Evolutionary conservation across 768 basidiomycete species (phyloP).

Genomic region (Flagelloscypha sp.): DNA sequence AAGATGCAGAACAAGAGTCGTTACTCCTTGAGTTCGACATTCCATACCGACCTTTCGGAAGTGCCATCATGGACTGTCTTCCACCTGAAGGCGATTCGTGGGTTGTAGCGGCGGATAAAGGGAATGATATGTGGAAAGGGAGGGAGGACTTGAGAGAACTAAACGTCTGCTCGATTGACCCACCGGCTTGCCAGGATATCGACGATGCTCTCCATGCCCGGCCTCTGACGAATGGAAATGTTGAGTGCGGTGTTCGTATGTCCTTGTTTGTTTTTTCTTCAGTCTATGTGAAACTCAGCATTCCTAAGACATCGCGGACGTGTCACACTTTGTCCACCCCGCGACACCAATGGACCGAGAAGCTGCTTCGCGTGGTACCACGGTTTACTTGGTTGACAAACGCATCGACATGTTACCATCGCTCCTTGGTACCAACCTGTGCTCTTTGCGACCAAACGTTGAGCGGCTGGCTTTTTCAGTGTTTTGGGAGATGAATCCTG

Average conservation of each 20-base stretch:
- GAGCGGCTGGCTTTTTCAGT: slow-evolving; percentile 93
- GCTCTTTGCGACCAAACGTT: slow-evolving; percentile 85
- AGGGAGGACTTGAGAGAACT: slow-evolving; percentile 82
- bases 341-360: slow-evolving; percentile 96
- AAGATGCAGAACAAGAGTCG: slow-evolving; percentile 95
- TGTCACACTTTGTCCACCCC: slow-evolving; percentile 89
- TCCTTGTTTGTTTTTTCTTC: slow-evolving; percentile 16
- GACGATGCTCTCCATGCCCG: slow-evolving; percentile 95
- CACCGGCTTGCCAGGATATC: slow-evolving; percentile 95
- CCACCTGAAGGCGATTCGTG: slow-evolving; percentile 85
- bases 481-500: slow-evolving; percentile 65
- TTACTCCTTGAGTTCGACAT: slow-evolving; percentile 91
- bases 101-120: slow-evolving; percentile 76
- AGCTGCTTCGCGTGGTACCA: slow-evolving; percentile 92
- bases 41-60: slow-evolving; percentile 94
- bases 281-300: too few relatives aligned
- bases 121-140: slow-evolving; percentile 60
- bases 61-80: slow-evolving; percentile 85
- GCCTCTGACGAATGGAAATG: slow-evolving; percentile 80
- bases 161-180: slow-evolving; percentile 94
- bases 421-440: slow-evolving; percentile 90
- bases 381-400: slow-evolving; percentile 96
- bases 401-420: slow-evolving; percentile 97
- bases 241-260: slow-evolving; percentile 97
- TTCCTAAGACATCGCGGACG: slow-evolving; percentile 87